Evolutionary conservation across 2,329 filamentous ascomycete species (phyloP).

Genomic region (Aspergillus unguis): DNA sequence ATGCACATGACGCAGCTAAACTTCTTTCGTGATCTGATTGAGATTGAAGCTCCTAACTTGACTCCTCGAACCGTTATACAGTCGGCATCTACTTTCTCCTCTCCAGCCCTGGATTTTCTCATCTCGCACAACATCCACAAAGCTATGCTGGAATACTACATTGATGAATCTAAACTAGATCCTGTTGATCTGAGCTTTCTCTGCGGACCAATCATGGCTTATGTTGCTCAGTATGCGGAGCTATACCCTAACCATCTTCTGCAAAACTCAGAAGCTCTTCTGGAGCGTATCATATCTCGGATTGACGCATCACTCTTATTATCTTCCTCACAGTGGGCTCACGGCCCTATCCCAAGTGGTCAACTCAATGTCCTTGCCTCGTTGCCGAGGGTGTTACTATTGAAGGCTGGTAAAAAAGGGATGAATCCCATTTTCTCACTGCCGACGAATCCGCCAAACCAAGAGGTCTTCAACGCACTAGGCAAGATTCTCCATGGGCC

Average conservation of each 20-base stretch:
- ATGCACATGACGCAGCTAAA: slow-evolving; percentile 60
- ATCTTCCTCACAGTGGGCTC: slow-evolving; percentile 50
- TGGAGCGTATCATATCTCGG: slow-evolving; percentile 47
- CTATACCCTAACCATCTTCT: slow-evolving; percentile 56
- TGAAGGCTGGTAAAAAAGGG: slow-evolving; percentile 42
- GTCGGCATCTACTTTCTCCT: slow-evolving; percentile 38
- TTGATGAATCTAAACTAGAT: slow-evolving; percentile 50
- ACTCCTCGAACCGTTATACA: slow-evolving; percentile 28
- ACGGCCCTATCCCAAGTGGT: slow-evolving; percentile 52
- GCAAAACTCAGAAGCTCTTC: slow-evolving; percentile 36
- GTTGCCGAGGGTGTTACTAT: slow-evolving; percentile 52
- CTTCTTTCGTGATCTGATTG: slow-evolving; percentile 55
- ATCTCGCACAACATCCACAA: slow-evolving; percentile 51
- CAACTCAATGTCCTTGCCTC: slow-evolving; percentile 58
- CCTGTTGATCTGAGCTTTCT: slow-evolving; percentile 54
- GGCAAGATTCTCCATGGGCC: slow-evolving; percentile 57
- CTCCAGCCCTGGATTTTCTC: slow-evolving; percentile 51
- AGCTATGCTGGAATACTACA: slow-evolving; percentile 49
- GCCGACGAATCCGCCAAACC: slow-evolving; percentile 51
- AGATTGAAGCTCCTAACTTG: slow-evolving; percentile 39
- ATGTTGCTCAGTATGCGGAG: slow-evolving; percentile 56
- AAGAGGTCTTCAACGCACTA: slow-evolving; percentile 54
- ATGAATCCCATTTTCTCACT: slow-evolving; percentile 48
- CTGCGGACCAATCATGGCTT: slow-evolving; percentile 54
- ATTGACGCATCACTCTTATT: slow-evolving; percentile 47